phyloP scores from a whole-genome alignment of 192 early-diverging fungal genomes.

The Coemansia sp. region DNA sequence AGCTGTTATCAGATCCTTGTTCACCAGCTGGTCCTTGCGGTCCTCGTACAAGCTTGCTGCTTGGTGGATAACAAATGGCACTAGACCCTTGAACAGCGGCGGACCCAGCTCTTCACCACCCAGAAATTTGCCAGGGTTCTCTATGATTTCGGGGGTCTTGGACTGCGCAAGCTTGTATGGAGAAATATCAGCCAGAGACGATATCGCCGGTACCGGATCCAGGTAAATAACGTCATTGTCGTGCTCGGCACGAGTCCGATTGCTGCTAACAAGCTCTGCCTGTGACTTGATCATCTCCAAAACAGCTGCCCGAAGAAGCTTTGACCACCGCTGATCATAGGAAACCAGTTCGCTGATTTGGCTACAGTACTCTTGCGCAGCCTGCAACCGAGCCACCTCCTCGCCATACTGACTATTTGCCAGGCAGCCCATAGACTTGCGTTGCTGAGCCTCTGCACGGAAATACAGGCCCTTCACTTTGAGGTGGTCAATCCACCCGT shows the following conservation, averaged over 20 bases:
- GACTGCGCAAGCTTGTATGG: conserved; percentile 75
- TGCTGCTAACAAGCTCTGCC: conserved; percentile 51
- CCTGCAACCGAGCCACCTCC: conserved; percentile 72
- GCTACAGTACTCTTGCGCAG: conserved; percentile 35
- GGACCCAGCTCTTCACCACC: conserved; percentile 63
- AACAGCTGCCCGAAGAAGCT: conserved; percentile 26
- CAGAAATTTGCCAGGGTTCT: conserved; percentile 70
- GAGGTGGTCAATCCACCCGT: conserved; percentile 68
- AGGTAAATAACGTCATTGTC: conserved; percentile 93
- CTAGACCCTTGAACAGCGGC: conserved; percentile 81
- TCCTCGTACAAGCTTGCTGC: conserved; percentile 84
- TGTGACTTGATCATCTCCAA: conserved; percentile 46
- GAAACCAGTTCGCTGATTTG: conserved; percentile 33
- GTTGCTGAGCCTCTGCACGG: conserved; percentile 72
- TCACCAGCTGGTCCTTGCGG: conserved; percentile 75
- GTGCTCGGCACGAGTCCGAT: conserved; percentile 67
- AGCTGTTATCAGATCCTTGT: conserved; percentile 62
- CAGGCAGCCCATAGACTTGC: conserved; percentile 74
- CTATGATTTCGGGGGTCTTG: conserved; percentile 56
- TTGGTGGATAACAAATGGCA: conserved; percentile 91
- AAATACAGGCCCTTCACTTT: conserved; percentile 76
- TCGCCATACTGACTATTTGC: conserved; percentile 79
- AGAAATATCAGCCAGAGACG: conserved; percentile 61
- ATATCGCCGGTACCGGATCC: conserved; percentile 67
- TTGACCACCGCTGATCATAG: conserved; percentile 47